These are phyloP conservation scores for Eucalyptus sideroxylon DNA, from an alignment of 345 rosid species.

Conservation along the genomic window DNA sequence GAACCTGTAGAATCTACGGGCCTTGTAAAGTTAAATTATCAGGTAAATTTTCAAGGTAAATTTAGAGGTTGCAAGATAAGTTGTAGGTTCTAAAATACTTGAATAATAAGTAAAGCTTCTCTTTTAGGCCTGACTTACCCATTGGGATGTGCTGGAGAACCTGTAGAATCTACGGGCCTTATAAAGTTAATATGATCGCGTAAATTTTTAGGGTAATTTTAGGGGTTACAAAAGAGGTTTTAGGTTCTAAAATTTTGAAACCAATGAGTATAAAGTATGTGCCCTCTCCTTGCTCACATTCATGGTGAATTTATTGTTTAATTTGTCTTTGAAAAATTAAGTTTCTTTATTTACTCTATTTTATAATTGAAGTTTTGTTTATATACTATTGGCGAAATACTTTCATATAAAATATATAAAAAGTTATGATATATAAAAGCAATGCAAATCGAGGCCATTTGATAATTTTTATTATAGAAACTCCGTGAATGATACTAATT, in stretches of 20 bases:
- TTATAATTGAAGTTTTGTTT: background rate
- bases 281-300: background rate
- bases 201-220: background rate
- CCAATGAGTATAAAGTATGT: background rate
- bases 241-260: background rate
- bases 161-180: background rate
- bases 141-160: background rate
- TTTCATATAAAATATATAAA: background rate
- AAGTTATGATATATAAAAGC: background rate
- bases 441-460: background rate
- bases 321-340: background rate
- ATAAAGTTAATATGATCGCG: background rate
- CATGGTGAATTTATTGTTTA: background rate
- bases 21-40: background rate
- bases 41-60: background rate
- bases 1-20: background rate
- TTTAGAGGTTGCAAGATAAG: background rate
- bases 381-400: background rate
- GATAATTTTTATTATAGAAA: background rate
- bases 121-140: background rate
- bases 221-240: background rate
- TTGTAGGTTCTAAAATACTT: background rate
- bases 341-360: background rate
- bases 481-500: background rate
- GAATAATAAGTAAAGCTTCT: background rate